Base-by-base conservation (phyloP, 495 filamentous ascomycete genomes). In the Tricharina praecox region DNA sequence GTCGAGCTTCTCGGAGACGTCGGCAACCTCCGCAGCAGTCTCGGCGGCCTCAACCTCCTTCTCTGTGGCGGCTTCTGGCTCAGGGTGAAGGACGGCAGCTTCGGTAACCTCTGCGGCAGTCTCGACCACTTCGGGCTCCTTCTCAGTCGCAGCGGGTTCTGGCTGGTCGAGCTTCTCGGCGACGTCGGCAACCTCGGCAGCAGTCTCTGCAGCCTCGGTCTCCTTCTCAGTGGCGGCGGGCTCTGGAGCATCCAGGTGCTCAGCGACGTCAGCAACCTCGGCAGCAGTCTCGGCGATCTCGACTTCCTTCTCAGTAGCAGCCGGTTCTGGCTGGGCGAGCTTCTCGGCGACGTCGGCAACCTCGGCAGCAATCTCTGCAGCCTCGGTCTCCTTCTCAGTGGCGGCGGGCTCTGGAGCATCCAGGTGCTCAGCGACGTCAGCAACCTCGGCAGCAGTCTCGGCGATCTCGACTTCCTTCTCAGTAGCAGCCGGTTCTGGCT, bases 41-140 rank as follows among this genome's bases (percentile, higher is more conserved):
- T 47, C 25, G 25, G 24, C 25, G 18, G 28, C 41, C 11, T 18
- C 37, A 1, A 16, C 13, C 37, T 40, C 13, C 10, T 5, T 13
- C 7, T 11, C 13, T 10, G 37, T 21, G 13, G 11, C 15, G 10
- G 37, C 2, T 9, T 44, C 23, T 23, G 41, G 4, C 20, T 33
- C 44, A n/a, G 23, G 10, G 15, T n/a, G 3, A 13, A 32, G 20
- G 23, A 25, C 25, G n/a, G 23, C 44, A 18, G 44, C 23, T 16
- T 33, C 25, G 41, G 41, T 24, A 19, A 45, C 41, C 41, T 45
- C n/a, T n/a, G n/a, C n/a, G n/a, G n/a, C n/a, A n/a, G n/a, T n/a
- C n/a, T n/a, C n/a, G 7, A 32, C 28, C 28, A 32, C 28, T 13
- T 32, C 13, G 28, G 28, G 7, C 28, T 16, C 2, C 37, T 40